Percentiles rank a stretch among this genome's conserved stretches.
Evolutionary conservation across 805 yeast species (phyloP).

Genomic region (Candida wancherniae): DNA sequence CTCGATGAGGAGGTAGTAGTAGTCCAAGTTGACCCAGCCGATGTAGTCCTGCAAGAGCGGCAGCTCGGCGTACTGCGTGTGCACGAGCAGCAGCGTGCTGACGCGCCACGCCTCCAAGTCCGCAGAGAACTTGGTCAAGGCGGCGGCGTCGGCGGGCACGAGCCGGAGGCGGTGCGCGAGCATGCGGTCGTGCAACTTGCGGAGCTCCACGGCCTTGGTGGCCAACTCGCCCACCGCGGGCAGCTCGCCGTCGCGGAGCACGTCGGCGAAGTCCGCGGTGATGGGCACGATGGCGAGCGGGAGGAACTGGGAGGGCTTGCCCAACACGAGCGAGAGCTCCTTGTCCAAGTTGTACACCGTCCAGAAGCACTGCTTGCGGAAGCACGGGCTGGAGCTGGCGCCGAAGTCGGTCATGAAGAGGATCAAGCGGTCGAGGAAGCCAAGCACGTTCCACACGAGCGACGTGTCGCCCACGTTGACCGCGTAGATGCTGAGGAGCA

Average conservation of each 20-base stretch:
- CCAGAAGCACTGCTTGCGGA: constrained; percentile 29
- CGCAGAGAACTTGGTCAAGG: constrained; percentile 21
- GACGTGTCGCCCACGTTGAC: constrained; percentile 25
- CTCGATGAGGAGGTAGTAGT: constrained; percentile 37
- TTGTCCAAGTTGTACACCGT: constrained; percentile 36
- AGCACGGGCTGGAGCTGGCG: constrained; percentile 3
- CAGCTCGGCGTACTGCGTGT: constrained; percentile 23
- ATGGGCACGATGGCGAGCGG: constrained; percentile 18
- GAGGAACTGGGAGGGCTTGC: constrained; percentile 35
- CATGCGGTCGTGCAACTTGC: constrained; percentile 24
- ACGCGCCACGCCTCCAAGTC: constrained; percentile 38
- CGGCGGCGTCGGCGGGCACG: constrained; percentile 3
- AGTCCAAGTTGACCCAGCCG: constrained; percentile 32
- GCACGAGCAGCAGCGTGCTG: constrained; percentile 23
- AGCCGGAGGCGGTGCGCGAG: constrained; percentile 17
- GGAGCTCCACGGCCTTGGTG: constrained; percentile 22
- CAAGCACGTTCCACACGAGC: constrained; percentile 32
- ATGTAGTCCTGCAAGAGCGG: constrained; percentile 30
- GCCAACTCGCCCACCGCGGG: constrained; percentile 16
- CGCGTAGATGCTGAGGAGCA: constrained; percentile 30
- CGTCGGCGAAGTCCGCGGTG: constrained; percentile 13
- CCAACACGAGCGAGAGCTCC: constrained; percentile 30
- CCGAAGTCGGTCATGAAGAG: constrained; percentile 15
- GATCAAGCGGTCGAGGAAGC: constrained; percentile 27
- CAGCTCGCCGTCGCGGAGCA: constrained; percentile 21